Evolutionary conservation across 192 early-diverging fungal genomes (phyloP), one percentile per base, ranked within the genome.

Genomic region (Backusella tarrabulga): DNA sequence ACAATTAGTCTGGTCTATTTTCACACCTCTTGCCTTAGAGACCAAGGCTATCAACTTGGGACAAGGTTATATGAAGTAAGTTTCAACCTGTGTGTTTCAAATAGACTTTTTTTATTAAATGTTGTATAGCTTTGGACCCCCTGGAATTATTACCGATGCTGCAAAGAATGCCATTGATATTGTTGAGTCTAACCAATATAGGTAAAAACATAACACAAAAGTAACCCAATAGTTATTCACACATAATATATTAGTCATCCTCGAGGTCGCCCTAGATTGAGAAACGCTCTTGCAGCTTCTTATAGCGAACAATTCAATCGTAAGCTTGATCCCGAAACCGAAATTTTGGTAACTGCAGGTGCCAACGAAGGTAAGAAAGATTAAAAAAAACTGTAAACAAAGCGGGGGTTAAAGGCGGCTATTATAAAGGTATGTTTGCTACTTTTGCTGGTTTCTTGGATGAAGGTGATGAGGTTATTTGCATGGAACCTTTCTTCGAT

Each of bases 401-500:
- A n/a, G 56, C 56, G 56, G 56, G 7, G 56, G 12, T 63, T 63
- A 63, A 63, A 63, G 21, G 11, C 54, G 1, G 14, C 11, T 63
- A 29, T 32, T 19, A 17, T n/a, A 38, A 71, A 87, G 93, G 88
- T 41, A 90, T 93, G 67, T 87, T 90, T 80, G 92, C 92, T 21
- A 94, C 93, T 44, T 97, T 95, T 85, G 90, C 92, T 14, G 91
- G 90, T 23, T 95, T 94, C 71, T 79, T 98, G 75, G 87, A 95
- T 81, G 90, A 92, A 23, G 91, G 90, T 4, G 89, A 93, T 70
- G 96, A 97, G 72, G 96, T 95, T 41, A 95, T 99, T 68, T 83
- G 95, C 68, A 96, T 99, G 90, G 95, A 97, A 85, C 97, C 97
- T 2, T 97, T 94, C 78, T 99, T 97, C 85, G 97, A 99, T 80